Evolutionary conservation across 129 eudicot species (phyloP).

Genomic region (Smallanthus sonchifolius): DNA sequence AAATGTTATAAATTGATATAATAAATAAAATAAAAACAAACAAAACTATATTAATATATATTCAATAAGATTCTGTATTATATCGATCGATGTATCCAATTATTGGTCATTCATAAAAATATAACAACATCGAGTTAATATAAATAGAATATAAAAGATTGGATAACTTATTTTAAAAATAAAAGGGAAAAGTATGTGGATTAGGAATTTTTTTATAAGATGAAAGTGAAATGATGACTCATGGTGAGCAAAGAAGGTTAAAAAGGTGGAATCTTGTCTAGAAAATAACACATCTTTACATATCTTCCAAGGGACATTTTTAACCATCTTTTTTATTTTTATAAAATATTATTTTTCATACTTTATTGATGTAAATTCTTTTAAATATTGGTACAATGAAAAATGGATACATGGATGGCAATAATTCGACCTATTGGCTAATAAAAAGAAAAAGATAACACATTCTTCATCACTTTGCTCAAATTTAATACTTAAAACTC

Average conservation of each 20-base stretch:
- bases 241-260: constrained; percentile 39
- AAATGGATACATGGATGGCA: neutral
- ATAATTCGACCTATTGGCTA: neutral
- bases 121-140: constrained; percentile 1
- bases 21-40: neutral
- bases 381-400: neutral
- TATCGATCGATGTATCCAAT: constrained; percentile 31
- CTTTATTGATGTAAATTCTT: neutral
- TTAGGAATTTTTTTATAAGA: constrained; percentile 10
- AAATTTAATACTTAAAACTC: too few relatives aligned
- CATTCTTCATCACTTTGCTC: neutral
- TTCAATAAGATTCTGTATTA: constrained; percentile 17
- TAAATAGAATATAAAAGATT: neutral
- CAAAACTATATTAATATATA: neutral
- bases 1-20: neutral
- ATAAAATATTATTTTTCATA: neutral
- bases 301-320: constrained; percentile 31
- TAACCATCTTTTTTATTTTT: neutral
- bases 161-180: constrained; percentile 1
- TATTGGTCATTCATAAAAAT: constrained; percentile 26
- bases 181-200: constrained; percentile 10
- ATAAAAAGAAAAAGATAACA: neutral
- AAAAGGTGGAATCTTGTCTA: constrained; percentile 25
- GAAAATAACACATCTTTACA: constrained; percentile 35
- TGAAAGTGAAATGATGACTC: constrained; percentile 45